These are phyloP conservation scores for Limonomyces culmigenus DNA, from an alignment of 1,284 basidiomycete species.

Conservation along the genomic window DNA sequence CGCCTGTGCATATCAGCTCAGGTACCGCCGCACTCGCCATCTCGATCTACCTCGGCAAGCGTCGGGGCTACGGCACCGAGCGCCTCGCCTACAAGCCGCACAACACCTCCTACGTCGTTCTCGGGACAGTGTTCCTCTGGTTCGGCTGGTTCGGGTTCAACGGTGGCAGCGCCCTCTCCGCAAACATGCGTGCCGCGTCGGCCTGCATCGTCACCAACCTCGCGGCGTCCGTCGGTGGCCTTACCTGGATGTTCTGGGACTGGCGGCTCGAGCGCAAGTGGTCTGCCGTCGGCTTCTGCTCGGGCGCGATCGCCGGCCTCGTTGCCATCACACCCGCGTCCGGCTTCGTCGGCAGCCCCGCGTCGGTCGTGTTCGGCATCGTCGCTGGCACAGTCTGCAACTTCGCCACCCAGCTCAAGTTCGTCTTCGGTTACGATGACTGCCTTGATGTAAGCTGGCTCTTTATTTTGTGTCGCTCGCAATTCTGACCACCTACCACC, in stretches of 20 bases:
- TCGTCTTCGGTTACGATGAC: conserved; percentile 58
- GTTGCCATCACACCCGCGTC: conserved; percentile 88
- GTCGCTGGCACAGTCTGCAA: conserved; percentile 78
- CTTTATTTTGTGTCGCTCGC: background rate
- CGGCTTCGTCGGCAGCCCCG: conserved; percentile 73
- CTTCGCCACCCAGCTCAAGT: conserved; percentile 91
- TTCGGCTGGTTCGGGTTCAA: conserved; percentile 98
- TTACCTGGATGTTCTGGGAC: conserved; percentile 96
- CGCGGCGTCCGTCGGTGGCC: conserved; percentile 68
- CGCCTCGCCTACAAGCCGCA: conserved; percentile 81
- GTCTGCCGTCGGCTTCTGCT: conserved; percentile 92
- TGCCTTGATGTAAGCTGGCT: conserved; percentile 50
- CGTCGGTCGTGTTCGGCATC: conserved; percentile 75
- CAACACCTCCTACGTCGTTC: conserved; percentile 76
- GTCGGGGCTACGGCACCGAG: conserved; percentile 87
- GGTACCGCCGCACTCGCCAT: conserved; percentile 88
- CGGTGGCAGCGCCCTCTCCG: conserved; percentile 70
- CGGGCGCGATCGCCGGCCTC: conserved; percentile 81
- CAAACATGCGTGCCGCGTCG: conserved; percentile 78
- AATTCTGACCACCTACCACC: conserved; percentile 3
- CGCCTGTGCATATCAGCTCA: conserved; percentile 86
- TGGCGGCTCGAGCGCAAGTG: conserved; percentile 87
- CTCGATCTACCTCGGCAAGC: conserved; percentile 81
- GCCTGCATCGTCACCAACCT: conserved; percentile 91
- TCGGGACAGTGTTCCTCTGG: conserved; percentile 93